Base-by-base conservation (phyloP, 805 yeast genomes). In the Barnettozyma californica region DNA sequence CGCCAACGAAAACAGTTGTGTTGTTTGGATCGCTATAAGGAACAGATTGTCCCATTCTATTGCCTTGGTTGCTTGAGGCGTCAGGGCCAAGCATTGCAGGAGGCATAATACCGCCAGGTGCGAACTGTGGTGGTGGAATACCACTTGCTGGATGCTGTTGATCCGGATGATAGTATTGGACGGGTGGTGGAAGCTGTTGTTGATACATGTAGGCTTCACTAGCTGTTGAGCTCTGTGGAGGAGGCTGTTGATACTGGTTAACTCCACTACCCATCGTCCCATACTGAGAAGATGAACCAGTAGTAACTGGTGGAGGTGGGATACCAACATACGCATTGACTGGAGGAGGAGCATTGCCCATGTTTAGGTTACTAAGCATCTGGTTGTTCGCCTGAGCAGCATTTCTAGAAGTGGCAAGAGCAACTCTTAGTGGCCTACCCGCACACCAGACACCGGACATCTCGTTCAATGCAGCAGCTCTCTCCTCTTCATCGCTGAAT, bases 361-460 rank as follows among this genome's bases (percentile, higher is more conserved):
- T 20, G 36, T 18, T 41, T 36, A 45, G 20, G 23, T n/a, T 41
- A 21, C 38, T 45, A 42, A 46, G 16, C 41, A 36, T 34, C 38
- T 47, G 48, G 42, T 45, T 45, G 25, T 38, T 39, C 16, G 38
- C 37, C 27, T 43, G 37, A 9, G 48, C 23, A 18, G 62, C 72
- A 58, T 74, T 78, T 59, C 88, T 76, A 35, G 94, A 89, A 4
- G 91, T 83, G 2, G 95, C 94, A 41, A 82, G 69, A 1, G 94
- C 92, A 5, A 86, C 91, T 57, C 92, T 69, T 44, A 86, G 70
- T 35, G 84, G 83, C 56, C 92, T 70, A 4, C 91, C 92, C 35
- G 87, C 89, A 59, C 86, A 78, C 86, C 87, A 82, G 37, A 77
- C 81, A 14, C 91, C 91, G 57, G 84, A 81, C 91, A 85, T 85